Evolutionary conservation across 2,329 filamentous ascomycete genomes (phyloP).

Genomic region (Aspergillus hortae): DNA sequence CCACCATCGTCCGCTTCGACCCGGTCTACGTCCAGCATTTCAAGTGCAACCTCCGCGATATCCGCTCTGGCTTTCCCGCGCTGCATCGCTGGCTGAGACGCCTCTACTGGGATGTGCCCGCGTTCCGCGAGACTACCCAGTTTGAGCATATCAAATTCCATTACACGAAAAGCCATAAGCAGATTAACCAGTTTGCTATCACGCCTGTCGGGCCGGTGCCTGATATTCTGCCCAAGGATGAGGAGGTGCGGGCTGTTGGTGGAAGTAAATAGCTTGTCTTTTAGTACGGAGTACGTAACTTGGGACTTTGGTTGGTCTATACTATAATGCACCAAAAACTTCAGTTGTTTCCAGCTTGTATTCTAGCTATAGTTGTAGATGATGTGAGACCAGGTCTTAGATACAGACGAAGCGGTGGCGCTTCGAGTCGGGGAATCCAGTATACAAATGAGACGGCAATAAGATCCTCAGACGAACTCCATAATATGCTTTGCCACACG

Average conservation of each 20-base stretch:
- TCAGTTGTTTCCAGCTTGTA: not conserved
- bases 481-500: conserved; percentile 24
- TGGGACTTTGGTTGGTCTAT: not conserved
- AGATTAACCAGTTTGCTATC: conserved; percentile 67
- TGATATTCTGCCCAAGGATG: conserved; percentile 70
- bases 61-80: conserved; percentile 75
- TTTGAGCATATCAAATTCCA: conserved; percentile 93
- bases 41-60: conserved; percentile 80
- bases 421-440: conserved; percentile 5
- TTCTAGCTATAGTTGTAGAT: not conserved
- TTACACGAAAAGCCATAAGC: conserved; percentile 63
- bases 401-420: conserved; percentile 9
- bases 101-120: conserved; percentile 77
- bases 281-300: not conserved
- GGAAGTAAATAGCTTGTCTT: not conserved
- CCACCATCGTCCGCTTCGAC: conserved; percentile 71
- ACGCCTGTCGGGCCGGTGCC: conserved; percentile 82
- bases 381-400: conserved; percentile 6
- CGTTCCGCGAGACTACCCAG: conserved; percentile 79
- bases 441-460: conserved; percentile 16
- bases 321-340: not conserved
- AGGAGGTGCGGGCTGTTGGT: conserved; percentile 61
- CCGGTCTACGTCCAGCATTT: conserved; percentile 78
- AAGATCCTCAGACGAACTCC: conserved; percentile 17
- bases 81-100: conserved; percentile 78